Evolutionary conservation across 1,139 yeast species (phyloP).

Genomic region (Schizosaccharomyces versatilis): DNA sequence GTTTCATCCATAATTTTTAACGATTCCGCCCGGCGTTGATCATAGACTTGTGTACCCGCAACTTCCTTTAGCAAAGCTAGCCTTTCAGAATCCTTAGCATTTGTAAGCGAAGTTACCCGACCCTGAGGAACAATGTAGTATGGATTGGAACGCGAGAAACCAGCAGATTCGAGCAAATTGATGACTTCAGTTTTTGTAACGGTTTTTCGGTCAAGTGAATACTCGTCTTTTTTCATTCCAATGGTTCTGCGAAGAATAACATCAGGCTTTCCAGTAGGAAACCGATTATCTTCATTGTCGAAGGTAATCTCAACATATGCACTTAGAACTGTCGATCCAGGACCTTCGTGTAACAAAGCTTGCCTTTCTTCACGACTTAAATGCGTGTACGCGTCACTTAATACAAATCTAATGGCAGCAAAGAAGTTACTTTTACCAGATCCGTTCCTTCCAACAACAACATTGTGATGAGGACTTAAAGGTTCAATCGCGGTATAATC

Average conservation of each 20-base stretch:
- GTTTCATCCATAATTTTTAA: slow-evolving; percentile 59
- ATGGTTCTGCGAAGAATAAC: slow-evolving; percentile 66
- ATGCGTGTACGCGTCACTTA: slow-evolving; percentile 75
- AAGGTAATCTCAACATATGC: slow-evolving; percentile 81
- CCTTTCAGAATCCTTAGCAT: slow-evolving; percentile 70
- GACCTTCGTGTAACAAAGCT: slow-evolving; percentile 59
- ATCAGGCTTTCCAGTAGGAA: slow-evolving; percentile 43
- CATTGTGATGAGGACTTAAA: slow-evolving; percentile 65
- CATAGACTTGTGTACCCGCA: slow-evolving; percentile 88
- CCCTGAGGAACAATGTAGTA: slow-evolving; percentile 97
- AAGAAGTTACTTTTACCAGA: slow-evolving; percentile 92
- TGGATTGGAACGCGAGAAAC: slow-evolving; percentile 76
- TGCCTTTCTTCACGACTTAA: slow-evolving; percentile 78
- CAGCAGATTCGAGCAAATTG: slow-evolving; percentile 74
- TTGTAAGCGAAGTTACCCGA: slow-evolving; percentile 48
- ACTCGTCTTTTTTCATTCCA: slow-evolving; percentile 76
- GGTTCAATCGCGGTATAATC: slow-evolving; percentile 58
- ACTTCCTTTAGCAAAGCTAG: slow-evolving; percentile 65
- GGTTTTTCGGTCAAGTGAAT: slow-evolving; percentile 43
- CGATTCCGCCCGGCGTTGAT: slow-evolving; percentile 56
- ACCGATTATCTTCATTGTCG: slow-evolving; percentile 56
- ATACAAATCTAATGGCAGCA: slow-evolving; percentile 81
- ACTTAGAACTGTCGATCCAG: slow-evolving; percentile 66
- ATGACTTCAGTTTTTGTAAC: slow-evolving; percentile 49
- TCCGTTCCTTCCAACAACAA: slow-evolving; percentile 83